Evolutionary conservation across 306 rosid genomes (phyloP).

Genomic region (Spatholobus suberectus): DNA sequence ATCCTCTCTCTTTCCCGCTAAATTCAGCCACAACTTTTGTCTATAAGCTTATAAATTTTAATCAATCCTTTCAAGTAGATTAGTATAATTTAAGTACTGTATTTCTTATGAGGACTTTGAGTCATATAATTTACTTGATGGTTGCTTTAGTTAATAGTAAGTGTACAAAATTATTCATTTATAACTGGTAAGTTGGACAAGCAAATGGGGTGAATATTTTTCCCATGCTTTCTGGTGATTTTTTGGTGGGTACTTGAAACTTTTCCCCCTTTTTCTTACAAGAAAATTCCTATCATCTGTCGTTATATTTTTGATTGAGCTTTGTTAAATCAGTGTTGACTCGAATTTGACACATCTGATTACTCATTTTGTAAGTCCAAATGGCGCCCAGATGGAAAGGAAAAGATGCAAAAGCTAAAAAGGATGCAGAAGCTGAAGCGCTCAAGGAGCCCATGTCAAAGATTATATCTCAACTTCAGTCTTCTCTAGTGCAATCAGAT

Average conservation of each 20-base stretch:
- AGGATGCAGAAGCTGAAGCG: constrained; percentile 70
- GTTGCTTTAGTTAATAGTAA: not conserved
- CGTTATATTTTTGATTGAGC: constrained; percentile 1
- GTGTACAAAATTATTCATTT: not conserved
- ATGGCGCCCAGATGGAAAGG: constrained; percentile 92
- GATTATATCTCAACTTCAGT: constrained; percentile 60
- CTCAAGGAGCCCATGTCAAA: constrained; percentile 75
- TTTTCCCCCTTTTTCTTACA: not conserved
- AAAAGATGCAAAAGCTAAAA: constrained; percentile 67
- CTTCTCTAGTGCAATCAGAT: constrained; percentile 58
- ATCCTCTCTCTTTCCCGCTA: too few species aligned
- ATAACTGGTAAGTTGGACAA: not conserved
- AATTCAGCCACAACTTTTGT: too few species aligned
- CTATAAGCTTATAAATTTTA: not conserved
- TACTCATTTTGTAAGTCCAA: constrained; percentile 13
- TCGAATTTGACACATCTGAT: not conserved
- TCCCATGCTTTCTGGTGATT: not conserved
- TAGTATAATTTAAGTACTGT: not conserved
- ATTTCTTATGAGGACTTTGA: not conserved
- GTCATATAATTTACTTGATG: not conserved
- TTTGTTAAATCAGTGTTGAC: constrained; percentile 5
- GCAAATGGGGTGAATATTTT: not conserved
- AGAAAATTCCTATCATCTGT: not conserved
- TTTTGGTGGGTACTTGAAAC: not conserved
- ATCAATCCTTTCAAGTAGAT: not conserved